A percentile compares a stretch with the other conserved stretches of the same genome.
Evolutionary conservation across 345 rosid genomes (phyloP).

Genomic region (Excoecaria cochinchinensis): DNA sequence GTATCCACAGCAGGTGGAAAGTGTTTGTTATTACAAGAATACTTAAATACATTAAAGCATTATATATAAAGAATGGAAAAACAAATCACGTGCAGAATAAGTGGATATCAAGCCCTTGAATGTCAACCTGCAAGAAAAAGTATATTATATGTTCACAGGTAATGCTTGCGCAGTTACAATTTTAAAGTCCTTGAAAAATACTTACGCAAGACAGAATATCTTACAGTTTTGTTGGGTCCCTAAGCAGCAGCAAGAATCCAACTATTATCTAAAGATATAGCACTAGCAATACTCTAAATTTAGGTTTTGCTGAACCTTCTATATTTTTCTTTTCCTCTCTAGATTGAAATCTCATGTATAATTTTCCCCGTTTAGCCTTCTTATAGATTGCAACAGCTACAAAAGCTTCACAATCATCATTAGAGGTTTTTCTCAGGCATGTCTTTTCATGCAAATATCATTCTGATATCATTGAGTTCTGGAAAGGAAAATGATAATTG

Average conservation of each 20-base stretch:
- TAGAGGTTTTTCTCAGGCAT: background rate
- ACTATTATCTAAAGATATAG: background rate
- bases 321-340: background rate
- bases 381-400: background rate
- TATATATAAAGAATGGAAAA: background rate
- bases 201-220: background rate
- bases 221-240: background rate
- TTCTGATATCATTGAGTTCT: background rate
- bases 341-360: background rate
- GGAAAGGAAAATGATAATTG: slow-evolving; percentile 6
- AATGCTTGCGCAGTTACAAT: background rate
- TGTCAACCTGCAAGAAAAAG: background rate
- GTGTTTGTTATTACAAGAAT: background rate
- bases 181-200: background rate
- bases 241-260: background rate
- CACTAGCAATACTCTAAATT: background rate
- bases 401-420: background rate
- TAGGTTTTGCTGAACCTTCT: background rate
- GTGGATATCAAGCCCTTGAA: background rate
- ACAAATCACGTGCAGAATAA: background rate
- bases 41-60: background rate
- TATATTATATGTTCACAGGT: background rate
- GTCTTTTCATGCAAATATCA: background rate
- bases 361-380: background rate
- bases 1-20: background rate